phyloP scores from a whole-genome alignment of 441 rosid genomes.

The Omphalea diandra region DNA sequence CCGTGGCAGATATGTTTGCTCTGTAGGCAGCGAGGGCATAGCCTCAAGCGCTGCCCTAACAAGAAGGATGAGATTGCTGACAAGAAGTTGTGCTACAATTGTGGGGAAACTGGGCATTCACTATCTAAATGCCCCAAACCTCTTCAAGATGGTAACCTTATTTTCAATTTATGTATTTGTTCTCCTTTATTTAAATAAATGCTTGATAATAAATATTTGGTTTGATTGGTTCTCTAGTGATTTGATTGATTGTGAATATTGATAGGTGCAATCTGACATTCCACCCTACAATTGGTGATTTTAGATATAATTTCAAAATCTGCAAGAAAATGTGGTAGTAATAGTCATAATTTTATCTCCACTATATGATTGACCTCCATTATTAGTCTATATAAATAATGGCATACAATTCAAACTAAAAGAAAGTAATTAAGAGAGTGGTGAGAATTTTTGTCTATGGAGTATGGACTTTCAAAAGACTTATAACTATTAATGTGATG shows the following conservation, averaged over 20 bases:
- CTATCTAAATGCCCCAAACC: slow-evolving; percentile 74
- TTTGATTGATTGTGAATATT: neutral
- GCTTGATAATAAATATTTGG: neutral
- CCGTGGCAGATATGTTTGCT: slow-evolving; percentile 73
- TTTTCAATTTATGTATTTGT: neutral
- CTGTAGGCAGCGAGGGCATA: slow-evolving; percentile 86
- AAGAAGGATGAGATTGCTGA: slow-evolving; percentile 57
- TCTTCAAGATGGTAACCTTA: slow-evolving; percentile 61
- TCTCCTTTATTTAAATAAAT: neutral
- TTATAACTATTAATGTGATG: neutral
- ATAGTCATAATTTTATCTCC: neutral
- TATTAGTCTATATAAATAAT: no score
- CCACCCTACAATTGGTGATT: neutral
- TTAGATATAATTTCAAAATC: neutral
- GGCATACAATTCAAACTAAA: neutral
- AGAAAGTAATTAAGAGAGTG: neutral
- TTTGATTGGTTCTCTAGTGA: neutral
- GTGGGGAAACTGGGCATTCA: slow-evolving; percentile 78
- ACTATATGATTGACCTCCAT: neutral
- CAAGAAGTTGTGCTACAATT: slow-evolving; percentile 76
- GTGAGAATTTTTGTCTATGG: neutral
- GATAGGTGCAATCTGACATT: neutral
- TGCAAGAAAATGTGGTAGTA: neutral
- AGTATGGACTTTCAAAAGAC: neutral
- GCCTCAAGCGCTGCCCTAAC: slow-evolving; percentile 75